phyloP scores from a whole-genome alignment of 2,329 filamentous ascomycete species.

The Fusarium stilboides region DNA sequence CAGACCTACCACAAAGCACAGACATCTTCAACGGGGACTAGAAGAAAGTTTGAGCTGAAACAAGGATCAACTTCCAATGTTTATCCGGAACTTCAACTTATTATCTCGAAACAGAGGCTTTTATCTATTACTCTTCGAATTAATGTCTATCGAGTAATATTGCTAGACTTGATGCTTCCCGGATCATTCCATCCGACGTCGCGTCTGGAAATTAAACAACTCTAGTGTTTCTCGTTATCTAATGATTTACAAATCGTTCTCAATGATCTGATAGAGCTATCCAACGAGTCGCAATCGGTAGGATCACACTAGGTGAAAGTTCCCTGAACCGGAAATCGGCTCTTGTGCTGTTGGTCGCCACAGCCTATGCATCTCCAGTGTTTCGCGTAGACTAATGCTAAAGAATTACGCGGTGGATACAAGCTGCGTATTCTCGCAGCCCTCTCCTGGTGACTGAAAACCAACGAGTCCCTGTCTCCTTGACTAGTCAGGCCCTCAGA shows the following conservation, averaged over 20 bases:
- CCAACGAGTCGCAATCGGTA: background rate
- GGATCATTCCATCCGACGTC: background rate
- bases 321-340: background rate
- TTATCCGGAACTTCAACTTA: background rate
- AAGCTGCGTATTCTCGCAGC: background rate
- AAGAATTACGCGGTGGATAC: background rate
- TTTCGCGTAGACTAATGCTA: background rate
- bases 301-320: background rate
- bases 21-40: background rate
- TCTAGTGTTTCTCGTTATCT: background rate
- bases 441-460: background rate
- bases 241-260: background rate
- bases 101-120: background rate
- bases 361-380: background rate
- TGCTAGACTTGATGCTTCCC: background rate
- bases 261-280: background rate
- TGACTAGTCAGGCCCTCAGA: background rate
- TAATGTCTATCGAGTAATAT: too few species aligned
- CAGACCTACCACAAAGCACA: background rate
- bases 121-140: background rate
- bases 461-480: background rate
- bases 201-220: background rate
- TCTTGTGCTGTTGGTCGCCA: background rate
- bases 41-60: background rate
- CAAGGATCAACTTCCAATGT: background rate